Conservation (phyloP, 352 stramenopile species). For the Pythium brachiatum region DNA sequence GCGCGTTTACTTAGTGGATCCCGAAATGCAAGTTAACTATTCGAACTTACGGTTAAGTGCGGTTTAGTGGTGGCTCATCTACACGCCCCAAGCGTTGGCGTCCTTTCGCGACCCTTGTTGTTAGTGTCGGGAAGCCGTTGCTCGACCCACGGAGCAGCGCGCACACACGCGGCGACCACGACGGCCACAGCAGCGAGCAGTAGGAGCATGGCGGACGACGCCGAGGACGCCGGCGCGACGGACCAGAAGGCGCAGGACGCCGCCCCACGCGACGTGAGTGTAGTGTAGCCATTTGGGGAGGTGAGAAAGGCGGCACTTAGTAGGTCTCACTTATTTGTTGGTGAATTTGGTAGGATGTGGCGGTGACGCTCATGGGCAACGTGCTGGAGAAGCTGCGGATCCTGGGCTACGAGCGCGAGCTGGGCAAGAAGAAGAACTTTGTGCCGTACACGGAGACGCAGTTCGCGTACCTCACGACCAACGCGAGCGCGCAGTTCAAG, state of each 20-base stretch:
- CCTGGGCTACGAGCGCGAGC: conserved; percentile 73
- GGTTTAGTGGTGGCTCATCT: neutral
- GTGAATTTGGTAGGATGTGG: conserved; percentile 48
- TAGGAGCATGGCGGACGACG: conserved; percentile 31
- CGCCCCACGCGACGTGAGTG: conserved; percentile 30
- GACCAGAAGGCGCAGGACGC: conserved; percentile 26
- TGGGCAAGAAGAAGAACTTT: conserved; percentile 75
- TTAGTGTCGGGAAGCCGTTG: neutral
- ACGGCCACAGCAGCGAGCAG: conserved; percentile 2
- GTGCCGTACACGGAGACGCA: conserved; percentile 68
- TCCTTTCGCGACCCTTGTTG: conserved; percentile 1
- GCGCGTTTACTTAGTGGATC: conserved; percentile 22
- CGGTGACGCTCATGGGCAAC: conserved; percentile 79
- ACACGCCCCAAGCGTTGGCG: neutral
- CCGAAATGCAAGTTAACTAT: conserved; percentile 18
- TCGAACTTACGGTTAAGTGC: conserved; percentile 2
- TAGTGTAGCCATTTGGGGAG: no score
- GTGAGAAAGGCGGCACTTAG: neutral
- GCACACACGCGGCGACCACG: neutral
- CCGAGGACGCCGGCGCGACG: conserved; percentile 25
- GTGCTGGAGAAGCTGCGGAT: conserved; percentile 83
- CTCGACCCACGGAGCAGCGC: neutral
- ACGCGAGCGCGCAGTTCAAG: conserved; percentile 77
- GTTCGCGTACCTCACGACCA: conserved; percentile 57
- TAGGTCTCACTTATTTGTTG: neutral